Evolutionary conservation across 768 basidiomycete species (phyloP).

Genomic region (Suillus subalutaceus): DNA sequence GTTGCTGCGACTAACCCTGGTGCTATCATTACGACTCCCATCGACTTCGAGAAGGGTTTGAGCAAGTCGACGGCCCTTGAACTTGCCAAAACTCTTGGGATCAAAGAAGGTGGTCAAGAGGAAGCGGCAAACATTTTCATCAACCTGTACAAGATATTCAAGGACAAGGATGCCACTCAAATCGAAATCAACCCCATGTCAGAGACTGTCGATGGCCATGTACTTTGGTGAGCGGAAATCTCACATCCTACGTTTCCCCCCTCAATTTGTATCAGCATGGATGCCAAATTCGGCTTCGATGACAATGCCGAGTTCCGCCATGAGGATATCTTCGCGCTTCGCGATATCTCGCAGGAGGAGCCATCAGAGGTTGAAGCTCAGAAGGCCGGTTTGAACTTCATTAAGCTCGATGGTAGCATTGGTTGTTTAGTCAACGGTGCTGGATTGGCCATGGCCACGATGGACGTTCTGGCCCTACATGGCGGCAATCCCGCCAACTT

Average conservation of each 20-base stretch:
- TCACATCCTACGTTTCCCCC: neutral
- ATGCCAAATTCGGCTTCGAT: constrained; percentile 99
- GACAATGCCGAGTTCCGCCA: constrained; percentile 99
- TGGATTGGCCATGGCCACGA: constrained; percentile 98
- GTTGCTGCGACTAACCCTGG: constrained; percentile 94
- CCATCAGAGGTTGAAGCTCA: constrained; percentile 98
- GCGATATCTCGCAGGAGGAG: constrained; percentile 95
- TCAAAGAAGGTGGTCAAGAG: constrained; percentile 73
- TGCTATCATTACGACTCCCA: constrained; percentile 94
- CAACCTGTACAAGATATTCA: constrained; percentile 95
- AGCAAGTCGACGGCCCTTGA: constrained; percentile 68
- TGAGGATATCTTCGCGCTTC: constrained; percentile 81
- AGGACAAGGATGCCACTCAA: constrained; percentile 98
- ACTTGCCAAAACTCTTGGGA: constrained; percentile 90
- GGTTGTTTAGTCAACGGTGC: constrained; percentile 99
- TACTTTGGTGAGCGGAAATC: constrained; percentile 77
- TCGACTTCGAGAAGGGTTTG: constrained; percentile 83
- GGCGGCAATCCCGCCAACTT: constrained; percentile 99
- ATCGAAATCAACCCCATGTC: constrained; percentile 99
- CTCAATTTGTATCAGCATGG: constrained; percentile 70
- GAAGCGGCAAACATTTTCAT: constrained; percentile 94
- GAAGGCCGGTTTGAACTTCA: constrained; percentile 95
- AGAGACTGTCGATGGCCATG: constrained; percentile 86
- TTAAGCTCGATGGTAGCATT: constrained; percentile 96
- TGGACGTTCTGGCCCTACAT: constrained; percentile 97